Evolutionary conservation across 352 stramenopile species (phyloP).

Genomic region (Phytophthora brassicae): DNA sequence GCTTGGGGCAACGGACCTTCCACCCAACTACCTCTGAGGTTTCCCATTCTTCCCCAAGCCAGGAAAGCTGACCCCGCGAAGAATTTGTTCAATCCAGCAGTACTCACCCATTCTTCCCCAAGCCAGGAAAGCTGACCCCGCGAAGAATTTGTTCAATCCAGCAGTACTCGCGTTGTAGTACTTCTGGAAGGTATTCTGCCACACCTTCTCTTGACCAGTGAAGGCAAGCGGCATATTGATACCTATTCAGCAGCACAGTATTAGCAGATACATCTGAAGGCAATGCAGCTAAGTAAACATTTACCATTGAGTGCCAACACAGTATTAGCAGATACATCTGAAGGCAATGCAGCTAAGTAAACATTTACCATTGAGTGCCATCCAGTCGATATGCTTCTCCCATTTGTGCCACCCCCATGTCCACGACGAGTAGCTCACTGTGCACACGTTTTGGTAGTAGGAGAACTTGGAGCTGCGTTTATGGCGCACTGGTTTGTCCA

Average conservation of each 20-base stretch:
- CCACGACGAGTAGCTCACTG: constrained; percentile 90
- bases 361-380: constrained; percentile 85
- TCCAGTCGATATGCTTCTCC: constrained; percentile 92
- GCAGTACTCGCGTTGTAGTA: constrained; percentile 78
- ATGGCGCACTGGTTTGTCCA: constrained; percentile 37
- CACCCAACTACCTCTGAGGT: constrained; percentile 85
- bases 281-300: too few relatives aligned
- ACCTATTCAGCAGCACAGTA: constrained; percentile 20
- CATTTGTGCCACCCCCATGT: constrained; percentile 88
- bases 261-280: too few relatives aligned
- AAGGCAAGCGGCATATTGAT: constrained; percentile 92
- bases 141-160: constrained; percentile 89
- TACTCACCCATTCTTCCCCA: constrained; percentile 86
- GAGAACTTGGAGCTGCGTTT: constrained; percentile 75
- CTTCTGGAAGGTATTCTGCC: constrained; percentile 80
- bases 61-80: constrained; percentile 89
- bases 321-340: too few relatives aligned
- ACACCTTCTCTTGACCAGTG: constrained; percentile 89
- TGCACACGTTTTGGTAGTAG: constrained; percentile 94
- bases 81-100: constrained; percentile 82
- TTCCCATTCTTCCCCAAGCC: constrained; percentile 90
- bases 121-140: constrained; percentile 84
- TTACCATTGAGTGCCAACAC: too few relatives aligned
- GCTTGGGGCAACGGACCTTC: constrained; percentile 78
- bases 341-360: background rate